Conservation (phyloP, 2,329 filamentous ascomycete genomes). For the Volutella citrinella region DNA sequence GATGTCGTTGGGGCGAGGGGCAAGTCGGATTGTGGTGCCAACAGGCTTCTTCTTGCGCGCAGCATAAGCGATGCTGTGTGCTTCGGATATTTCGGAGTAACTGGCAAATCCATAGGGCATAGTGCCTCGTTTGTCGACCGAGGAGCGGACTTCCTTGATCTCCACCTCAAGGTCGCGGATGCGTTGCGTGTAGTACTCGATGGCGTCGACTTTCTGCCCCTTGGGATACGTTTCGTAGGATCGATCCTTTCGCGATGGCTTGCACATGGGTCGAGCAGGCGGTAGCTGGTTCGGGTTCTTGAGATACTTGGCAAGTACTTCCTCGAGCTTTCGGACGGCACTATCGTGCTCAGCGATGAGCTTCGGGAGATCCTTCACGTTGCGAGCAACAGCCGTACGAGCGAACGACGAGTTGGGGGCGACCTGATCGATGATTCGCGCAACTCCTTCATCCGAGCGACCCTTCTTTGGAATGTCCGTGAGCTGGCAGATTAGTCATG, state of each 20-base stretch:
- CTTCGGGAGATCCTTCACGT: conserved; percentile 84
- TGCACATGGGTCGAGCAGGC: conserved; percentile 71
- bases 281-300: conserved; percentile 83
- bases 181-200: conserved; percentile 84
- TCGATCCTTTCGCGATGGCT: conserved; percentile 75
- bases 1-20: conserved; percentile 84
- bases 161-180: conserved; percentile 80
- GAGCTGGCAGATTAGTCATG: conserved; percentile 62
- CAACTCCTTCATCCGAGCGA: conserved; percentile 81
- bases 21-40: conserved; percentile 73
- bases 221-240: conserved; percentile 61
- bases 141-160: conserved; percentile 77
- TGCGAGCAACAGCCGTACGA: conserved; percentile 79
- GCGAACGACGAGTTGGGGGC: conserved; percentile 77
- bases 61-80: conserved; percentile 82
- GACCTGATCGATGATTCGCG: conserved; percentile 76
- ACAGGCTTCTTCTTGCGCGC: conserved; percentile 77
- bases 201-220: conserved; percentile 82
- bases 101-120: conserved; percentile 94
- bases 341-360: conserved; percentile 82
- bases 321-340: conserved; percentile 78
- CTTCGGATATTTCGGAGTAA: conserved; percentile 83
- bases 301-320: conserved; percentile 82
- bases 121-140: conserved; percentile 82
- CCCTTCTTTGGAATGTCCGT: conserved; percentile 79